Conservation (phyloP, 306 rosid genomes). For the Rubus idaeus region DNA sequence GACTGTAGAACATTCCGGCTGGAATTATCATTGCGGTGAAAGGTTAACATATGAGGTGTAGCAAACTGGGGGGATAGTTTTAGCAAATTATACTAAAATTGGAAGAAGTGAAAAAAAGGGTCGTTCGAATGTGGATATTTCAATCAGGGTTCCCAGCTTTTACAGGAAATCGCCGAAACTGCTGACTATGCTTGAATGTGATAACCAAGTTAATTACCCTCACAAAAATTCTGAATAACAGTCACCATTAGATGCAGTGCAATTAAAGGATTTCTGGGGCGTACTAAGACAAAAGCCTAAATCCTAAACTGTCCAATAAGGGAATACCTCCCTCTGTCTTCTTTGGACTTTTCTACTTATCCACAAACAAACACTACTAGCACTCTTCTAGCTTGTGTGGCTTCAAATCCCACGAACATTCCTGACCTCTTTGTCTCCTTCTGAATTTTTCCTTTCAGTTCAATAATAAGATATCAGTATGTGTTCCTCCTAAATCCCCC, state of each 20-base stretch:
- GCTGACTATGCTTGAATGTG: neutral
- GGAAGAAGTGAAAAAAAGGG: neutral
- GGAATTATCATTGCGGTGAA: neutral
- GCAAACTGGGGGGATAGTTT: neutral
- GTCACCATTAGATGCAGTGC: conserved; percentile 15
- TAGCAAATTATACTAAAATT: neutral
- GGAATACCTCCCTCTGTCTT: neutral
- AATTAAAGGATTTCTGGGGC: neutral
- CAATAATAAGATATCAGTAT: neutral
- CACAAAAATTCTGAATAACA: conserved; percentile 34
- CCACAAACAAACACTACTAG: conserved; percentile 16
- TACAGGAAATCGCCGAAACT: neutral
- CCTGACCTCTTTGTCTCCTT: conserved; percentile 23
- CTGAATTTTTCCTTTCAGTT: conserved; percentile 21
- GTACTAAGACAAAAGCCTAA: neutral
- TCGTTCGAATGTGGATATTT: neutral
- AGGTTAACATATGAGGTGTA: neutral
- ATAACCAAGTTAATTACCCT: conserved; percentile 26
- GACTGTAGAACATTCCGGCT: neutral
- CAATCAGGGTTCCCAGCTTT: neutral
- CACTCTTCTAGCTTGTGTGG: conserved; percentile 48
- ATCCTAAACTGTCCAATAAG: conserved; percentile 7
- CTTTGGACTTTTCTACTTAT: conserved; percentile 38
- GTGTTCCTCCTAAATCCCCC: neutral
- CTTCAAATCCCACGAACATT: conserved; percentile 17